Conservation (phyloP, 306 rosid species). For the Styphnolobium japonicum region DNA sequence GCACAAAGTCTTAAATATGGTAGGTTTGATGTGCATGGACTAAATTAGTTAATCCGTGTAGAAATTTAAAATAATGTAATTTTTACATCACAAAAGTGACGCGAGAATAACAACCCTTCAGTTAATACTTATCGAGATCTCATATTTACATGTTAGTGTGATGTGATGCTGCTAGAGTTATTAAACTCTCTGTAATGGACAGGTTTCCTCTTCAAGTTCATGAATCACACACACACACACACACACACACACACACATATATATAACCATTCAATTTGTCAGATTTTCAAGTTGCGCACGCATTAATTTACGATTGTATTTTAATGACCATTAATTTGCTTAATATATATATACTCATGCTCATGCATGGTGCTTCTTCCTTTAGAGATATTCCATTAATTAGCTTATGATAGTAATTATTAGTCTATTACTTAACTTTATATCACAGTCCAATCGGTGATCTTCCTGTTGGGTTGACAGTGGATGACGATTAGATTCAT, state of each 20-base stretch:
- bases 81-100: background rate
- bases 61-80: too few species aligned
- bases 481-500: constrained; percentile 19
- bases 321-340: background rate
- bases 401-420: background rate
- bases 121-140: background rate
- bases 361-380: constrained; percentile 6
- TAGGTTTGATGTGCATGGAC: too few species aligned
- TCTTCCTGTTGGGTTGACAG: background rate
- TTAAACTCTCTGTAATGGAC: background rate
- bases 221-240: constrained; percentile 24
- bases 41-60: too few species aligned
- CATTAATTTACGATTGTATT: background rate
- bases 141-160: constrained; percentile 8
- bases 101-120: background rate
- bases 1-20: too few species aligned
- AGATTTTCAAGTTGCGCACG: constrained; percentile 12
- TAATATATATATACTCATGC: background rate
- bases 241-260: constrained; percentile 15
- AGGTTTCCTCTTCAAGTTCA: constrained; percentile 5
- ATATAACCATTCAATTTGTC: constrained; percentile 5
- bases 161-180: background rate
- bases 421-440: background rate
- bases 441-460: constrained; percentile 17
- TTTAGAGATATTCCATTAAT: constrained; percentile 4